Base-by-base conservation (phyloP, 108 stramenopile species). In the Cylindrotheca fusiformis region DNA sequence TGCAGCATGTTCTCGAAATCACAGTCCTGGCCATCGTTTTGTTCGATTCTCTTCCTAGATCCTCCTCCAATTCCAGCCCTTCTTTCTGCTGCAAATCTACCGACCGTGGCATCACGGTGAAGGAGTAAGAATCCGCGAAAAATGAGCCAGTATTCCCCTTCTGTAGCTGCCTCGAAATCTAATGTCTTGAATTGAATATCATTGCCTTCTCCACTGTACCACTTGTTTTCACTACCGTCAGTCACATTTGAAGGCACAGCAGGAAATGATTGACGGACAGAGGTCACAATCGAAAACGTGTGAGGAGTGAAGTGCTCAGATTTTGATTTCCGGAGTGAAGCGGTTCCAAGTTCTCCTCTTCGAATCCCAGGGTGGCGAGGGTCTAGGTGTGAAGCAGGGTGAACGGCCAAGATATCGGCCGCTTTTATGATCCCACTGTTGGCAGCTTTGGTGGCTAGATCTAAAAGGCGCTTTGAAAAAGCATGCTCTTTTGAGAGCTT, bases 91-190 rank as follows among this genome's bases (percentile, higher is more conserved):
- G 91, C 87, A 71, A 89, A 90, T 52, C 94, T 67, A 57, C 85
- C 88, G 8, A 67, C 68, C 20, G 78, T 77, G 22, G 85, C 88
- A 75, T 95, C 90, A 24, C 94, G 75, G 60, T 95, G 87, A 28
- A 96, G 76, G 20, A 87, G 74, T 23, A 88, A 52, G 52, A 96
- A 90, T 4, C 95, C 95, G 20, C 87, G 68, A 53, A 94, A 86
- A 32, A 95, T 66, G 61, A 93, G 66, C 90, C 93, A 94, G 58
- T 91, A 96, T 69, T 89, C 91, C 32, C 93, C 95, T 52, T 90
- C 85, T 6, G 91, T 87, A 17, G 91, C 91, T 31, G 83, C 70
- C 74, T 96, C 95, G 32, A 96, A 72, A 67, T 96, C 95, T 24
- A 93, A 52, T 8, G 75, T 72, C 55, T 73, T 71, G 62, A 80